Evolutionary conservation across 257 asterid species (phyloP), one percentile per base, ranked within the genome.

Genomic region (Solanum ossicruentum): DNA sequence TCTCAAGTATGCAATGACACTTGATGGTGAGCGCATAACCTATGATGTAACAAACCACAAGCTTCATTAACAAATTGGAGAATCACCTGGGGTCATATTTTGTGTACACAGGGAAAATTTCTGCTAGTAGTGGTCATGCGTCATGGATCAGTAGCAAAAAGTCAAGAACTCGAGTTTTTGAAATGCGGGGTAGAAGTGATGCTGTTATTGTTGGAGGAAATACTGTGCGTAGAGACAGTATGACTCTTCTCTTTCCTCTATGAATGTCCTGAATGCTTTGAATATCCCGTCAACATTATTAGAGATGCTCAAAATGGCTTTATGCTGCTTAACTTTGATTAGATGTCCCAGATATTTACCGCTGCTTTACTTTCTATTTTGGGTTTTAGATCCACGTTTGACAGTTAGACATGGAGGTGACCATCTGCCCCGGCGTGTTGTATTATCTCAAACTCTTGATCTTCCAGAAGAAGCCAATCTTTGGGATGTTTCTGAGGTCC

Each of bases 171-270:
- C 89, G 94, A 83, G 98, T 97, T 66, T 97, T 94, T 84, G 97
- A 97, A 85, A 81, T 97, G 88, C 93, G 98, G 85, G 98, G 99
- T 79, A 92, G 99, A 90, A 93, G 99, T 86, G 98, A 97, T 89
- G 99, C 98, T 85, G 98, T 97, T 67, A 91, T 97, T 85, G 99
- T 97, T 21, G 99, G 99, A 85, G 99, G 99, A 90, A 97, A 93
- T 85, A 97, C 99, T 88, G 99, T 97, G 72, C 97, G 98, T 91
- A 92, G 82, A 91, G 99, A 97, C 89, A 90, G 99, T 97, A 95
- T 80, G 98, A 86, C 43, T 88, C 92, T 88, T 70, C 87, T 77
- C 83, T 78, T 86, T 84, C 87, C 49, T 88, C 83, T 49, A 83
- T 73, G 21, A 41, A 61, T 61, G n/a, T 39, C 61, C 69, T 61